These are phyloP conservation scores for Calonectria multiphialidica DNA, from an alignment of 2,329 filamentous ascomycete genomes.

Conservation along the genomic window DNA sequence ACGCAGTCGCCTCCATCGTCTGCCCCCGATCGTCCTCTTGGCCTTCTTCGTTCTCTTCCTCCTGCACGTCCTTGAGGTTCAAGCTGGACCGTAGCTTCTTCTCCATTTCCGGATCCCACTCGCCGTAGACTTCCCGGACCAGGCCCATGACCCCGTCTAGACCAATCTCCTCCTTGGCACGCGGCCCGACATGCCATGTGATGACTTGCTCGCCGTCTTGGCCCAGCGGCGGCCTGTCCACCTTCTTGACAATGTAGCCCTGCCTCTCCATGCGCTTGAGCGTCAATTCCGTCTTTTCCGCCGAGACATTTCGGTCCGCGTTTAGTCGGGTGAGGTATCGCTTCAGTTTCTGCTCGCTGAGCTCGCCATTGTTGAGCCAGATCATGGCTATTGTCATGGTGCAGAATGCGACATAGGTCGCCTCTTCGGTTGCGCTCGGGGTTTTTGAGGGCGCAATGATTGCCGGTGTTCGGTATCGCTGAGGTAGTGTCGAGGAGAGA, in stretches of 20 bases:
- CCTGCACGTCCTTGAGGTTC: conserved; percentile 57
- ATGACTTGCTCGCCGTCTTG: conserved; percentile 79
- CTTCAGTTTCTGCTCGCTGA: conserved; percentile 84
- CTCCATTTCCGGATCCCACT: conserved; percentile 66
- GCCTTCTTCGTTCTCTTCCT: conserved; percentile 38
- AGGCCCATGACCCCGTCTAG: conserved; percentile 80
- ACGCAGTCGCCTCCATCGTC: conserved; percentile 22
- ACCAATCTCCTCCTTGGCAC: conserved; percentile 88
- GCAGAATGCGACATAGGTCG: conserved; percentile 85
- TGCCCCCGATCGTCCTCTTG: conserved; percentile 25
- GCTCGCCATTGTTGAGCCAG: conserved; percentile 75
- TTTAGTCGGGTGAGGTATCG: conserved; percentile 82
- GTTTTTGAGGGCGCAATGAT: conserved; percentile 78
- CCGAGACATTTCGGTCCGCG: conserved; percentile 78
- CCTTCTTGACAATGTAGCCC: conserved; percentile 82
- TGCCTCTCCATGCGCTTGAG: conserved; percentile 83
- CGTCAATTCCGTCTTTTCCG: conserved; percentile 81
- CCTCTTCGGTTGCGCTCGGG: conserved; percentile 76
- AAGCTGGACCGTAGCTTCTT: conserved; percentile 72
- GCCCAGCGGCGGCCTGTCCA: conserved; percentile 68
- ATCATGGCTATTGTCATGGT: conserved; percentile 85
- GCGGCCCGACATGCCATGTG: conserved; percentile 86
- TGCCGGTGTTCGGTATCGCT: conserved; percentile 71
- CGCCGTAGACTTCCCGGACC: conserved; percentile 71
- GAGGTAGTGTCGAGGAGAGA: conserved; percentile 79